A percentile compares a stretch with the other conserved stretches of the same genome.
phyloP scores from a whole-genome alignment of 2,329 filamentous ascomycete genomes.

The Cladosporium sp. region DNA sequence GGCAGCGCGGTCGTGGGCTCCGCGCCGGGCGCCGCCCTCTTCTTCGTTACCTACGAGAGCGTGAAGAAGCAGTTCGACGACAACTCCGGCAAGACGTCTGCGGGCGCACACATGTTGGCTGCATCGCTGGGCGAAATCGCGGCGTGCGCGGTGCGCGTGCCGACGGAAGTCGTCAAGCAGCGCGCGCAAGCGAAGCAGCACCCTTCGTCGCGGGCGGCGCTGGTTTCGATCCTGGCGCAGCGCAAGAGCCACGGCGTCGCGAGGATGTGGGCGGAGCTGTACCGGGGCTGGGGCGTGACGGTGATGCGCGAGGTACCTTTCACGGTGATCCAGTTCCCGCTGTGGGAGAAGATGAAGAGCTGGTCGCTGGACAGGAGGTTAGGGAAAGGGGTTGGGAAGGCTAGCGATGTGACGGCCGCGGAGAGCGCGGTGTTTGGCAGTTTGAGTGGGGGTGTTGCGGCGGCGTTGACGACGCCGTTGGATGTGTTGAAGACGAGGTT shows the following conservation, averaged over 20 bases:
- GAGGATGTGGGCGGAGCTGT: conserved; percentile 78
- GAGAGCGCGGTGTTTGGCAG: conserved; percentile 88
- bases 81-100: conserved; percentile 18
- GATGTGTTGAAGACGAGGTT: conserved; percentile 96
- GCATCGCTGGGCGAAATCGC: conserved; percentile 86
- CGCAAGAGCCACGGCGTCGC: conserved; percentile 43
- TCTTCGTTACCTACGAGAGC: conserved; percentile 63
- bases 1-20: conserved; percentile 88
- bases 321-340: conserved; percentile 93
- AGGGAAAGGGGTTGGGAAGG: conserved; percentile 26
- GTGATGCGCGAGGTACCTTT: conserved; percentile 96
- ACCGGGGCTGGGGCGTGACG: conserved; percentile 89
- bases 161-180: conserved; percentile 97
- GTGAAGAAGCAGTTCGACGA: conserved; percentile 31
- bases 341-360: conserved; percentile 91
- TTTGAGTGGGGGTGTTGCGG: conserved; percentile 79
- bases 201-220: conserved; percentile 66
- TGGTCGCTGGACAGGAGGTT: conserved; percentile 56
- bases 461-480: conserved; percentile 84
- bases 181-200: conserved; percentile 86
- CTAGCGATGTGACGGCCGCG: conserved; percentile 60
- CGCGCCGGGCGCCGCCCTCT: conserved; percentile 90
- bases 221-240: conserved; percentile 65
- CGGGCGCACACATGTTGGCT: conserved; percentile 72
- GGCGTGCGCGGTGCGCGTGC: conserved; percentile 88